Base-by-base conservation (phyloP, 2,329 filamentous ascomycete genomes). In the Phialophora verrucosa region DNA sequence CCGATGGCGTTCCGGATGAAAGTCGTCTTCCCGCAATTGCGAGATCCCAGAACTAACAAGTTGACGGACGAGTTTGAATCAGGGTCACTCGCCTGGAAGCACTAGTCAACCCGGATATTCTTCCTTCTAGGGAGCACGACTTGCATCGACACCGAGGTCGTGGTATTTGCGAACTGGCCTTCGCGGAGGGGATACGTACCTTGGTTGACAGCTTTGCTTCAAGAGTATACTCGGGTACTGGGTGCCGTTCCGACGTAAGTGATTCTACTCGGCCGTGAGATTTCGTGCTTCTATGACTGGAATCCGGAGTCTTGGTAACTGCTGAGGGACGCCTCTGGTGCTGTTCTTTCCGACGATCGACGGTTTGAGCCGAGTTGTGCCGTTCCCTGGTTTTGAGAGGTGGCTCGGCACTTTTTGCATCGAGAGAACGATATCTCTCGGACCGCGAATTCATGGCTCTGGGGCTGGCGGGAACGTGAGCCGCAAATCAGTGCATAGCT, bases 1-100 rank as follows among this genome's bases (percentile, higher is more conserved):
- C 85, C 84, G 61, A 89, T 76, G 12, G 85, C 84, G 64, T 81
- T 80, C 69, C 83, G 83, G 67, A 88, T 83, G 72, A 89, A 88
- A 55, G 83, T 84, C 27, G 85, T 83, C 76, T 88, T 89, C 67
- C 86, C 86, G 5, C 84, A 82, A 59, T 79, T 79, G 63, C 79
- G 77, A 60, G 81, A 80, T 66, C 87, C 86, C 55, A 88, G 77
- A 32, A 88, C 82, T 58, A 83, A 84, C 69, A 88, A 83, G 70
- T 85, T 87, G 72, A 88, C 81, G 73, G 86, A 82, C 44, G 83
- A 83, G 70, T 84, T 51, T 5, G 65, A 47, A 17, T 66, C 66
- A 17, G 42, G 55, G 20, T 69, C 49, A 49, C 55, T 63, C 29
- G 66, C 54, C 69, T 72, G 32, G 27, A 53, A 47, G 47, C 17